A percentile compares a stretch with the other conserved stretches of the same genome.
Conservation (phyloP, 257 asterid species). For the Salvia rosmarinus region DNA sequence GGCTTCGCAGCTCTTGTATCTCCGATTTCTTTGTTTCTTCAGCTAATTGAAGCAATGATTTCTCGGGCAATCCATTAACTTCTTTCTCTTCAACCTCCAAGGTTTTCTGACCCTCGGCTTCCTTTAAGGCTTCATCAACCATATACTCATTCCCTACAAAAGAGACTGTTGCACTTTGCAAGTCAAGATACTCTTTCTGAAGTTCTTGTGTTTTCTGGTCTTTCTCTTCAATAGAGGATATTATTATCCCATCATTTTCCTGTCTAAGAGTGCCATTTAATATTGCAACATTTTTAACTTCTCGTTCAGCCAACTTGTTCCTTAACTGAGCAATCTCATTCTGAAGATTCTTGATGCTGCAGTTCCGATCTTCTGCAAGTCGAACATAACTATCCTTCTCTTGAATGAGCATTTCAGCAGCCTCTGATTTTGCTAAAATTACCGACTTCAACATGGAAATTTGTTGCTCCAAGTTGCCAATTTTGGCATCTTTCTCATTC, state of each 20-base stretch:
- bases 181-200: too few species aligned
- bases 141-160: conserved; percentile 35
- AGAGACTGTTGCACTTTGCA: too few species aligned
- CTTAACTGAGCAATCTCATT: conserved; percentile 40
- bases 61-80: conserved; percentile 22
- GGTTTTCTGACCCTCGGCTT: conserved; percentile 31
- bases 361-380: too few species aligned
- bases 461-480: conserved; percentile 38
- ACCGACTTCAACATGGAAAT: conserved; percentile 29
- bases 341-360: conserved; percentile 35
- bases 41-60: conserved; percentile 26
- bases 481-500: conserved; percentile 37
- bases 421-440: conserved; percentile 33
- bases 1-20: conserved; percentile 31
- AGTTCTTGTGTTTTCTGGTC: conserved; percentile 37
- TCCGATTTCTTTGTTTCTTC: conserved; percentile 40
- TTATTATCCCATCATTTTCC: conserved; percentile 28
- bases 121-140: conserved; percentile 39
- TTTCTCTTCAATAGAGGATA: conserved; percentile 33
- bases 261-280: conserved; percentile 29
- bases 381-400: conserved; percentile 41
- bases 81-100: conserved; percentile 41
- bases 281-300: too few species aligned
- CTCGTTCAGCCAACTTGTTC: conserved; percentile 37
- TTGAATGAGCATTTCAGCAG: conserved; percentile 32